phyloP scores from a whole-genome alignment of 768 basidiomycete genomes.

The Coprinellus micaceus region DNA sequence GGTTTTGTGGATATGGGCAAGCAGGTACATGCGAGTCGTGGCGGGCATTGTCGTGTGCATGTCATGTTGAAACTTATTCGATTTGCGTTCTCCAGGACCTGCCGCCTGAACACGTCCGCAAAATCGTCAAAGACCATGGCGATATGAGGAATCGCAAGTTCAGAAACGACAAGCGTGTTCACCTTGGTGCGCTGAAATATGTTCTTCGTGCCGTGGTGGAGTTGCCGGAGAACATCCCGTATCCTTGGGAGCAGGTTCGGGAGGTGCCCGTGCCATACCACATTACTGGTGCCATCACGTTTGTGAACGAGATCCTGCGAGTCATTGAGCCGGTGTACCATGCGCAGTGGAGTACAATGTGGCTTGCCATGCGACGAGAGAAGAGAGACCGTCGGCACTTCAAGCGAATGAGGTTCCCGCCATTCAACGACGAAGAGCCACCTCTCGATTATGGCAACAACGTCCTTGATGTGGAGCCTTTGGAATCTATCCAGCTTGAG shows the following conservation, averaged over 20 bases:
- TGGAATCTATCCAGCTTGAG: slow-evolving; percentile 97
- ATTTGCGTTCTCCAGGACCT: slow-evolving; percentile 59
- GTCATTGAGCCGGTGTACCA: slow-evolving; percentile 98
- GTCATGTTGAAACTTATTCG: slow-evolving; percentile 12
- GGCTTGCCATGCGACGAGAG: slow-evolving; percentile 98
- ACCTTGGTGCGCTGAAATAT: slow-evolving; percentile 96
- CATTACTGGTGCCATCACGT: slow-evolving; percentile 98
- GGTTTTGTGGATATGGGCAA: too few species aligned
- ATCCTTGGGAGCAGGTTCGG: slow-evolving; percentile 98
- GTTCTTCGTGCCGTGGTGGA: slow-evolving; percentile 99
- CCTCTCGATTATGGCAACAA: slow-evolving; percentile 99
- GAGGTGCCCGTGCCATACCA: slow-evolving; percentile 98
- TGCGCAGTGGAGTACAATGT: slow-evolving; percentile 99
- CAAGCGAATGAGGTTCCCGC: slow-evolving; percentile 99
- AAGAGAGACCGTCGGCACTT: slow-evolving; percentile 98
- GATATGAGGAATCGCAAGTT: slow-evolving; percentile 99
- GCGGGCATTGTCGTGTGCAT: slow-evolving; percentile 3
- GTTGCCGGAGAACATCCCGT: slow-evolving; percentile 95
- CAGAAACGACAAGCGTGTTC: slow-evolving; percentile 98
- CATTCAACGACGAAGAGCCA: slow-evolving; percentile 98
- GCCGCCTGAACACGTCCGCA: slow-evolving; percentile 95
- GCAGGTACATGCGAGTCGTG: slow-evolving; percentile 73
- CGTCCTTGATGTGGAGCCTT: slow-evolving; percentile 93
- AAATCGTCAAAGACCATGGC: slow-evolving; percentile 99
- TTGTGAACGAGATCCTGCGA: slow-evolving; percentile 96